Percentiles rank a stretch among this genome's conserved stretches.
phyloP scores from a whole-genome alignment of 2,329 filamentous ascomycete genomes.

The Clonostachys byssicola region DNA sequence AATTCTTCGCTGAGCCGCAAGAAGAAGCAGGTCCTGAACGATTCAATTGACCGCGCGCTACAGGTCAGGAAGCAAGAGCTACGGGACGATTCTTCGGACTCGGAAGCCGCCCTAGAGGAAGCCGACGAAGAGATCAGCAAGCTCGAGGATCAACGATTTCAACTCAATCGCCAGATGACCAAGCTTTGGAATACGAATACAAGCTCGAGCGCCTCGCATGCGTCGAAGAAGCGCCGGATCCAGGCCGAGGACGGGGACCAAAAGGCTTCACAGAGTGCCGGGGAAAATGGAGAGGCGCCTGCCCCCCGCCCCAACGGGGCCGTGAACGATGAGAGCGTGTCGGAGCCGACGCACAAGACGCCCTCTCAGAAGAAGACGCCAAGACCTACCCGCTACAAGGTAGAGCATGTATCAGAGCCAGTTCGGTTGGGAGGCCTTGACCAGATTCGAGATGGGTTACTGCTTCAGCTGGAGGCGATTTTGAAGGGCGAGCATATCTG shows the following conservation, averaged over 20 bases:
- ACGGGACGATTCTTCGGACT: slow-evolving; percentile 49
- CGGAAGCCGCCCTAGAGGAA: slow-evolving; percentile 42
- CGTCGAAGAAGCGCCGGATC: slow-evolving; percentile 24
- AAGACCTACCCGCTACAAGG: slow-evolving; percentile 19
- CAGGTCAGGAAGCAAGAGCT: slow-evolving; percentile 65
- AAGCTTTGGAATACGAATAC: slow-evolving; percentile 26
- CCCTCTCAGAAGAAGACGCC: slow-evolving; percentile 18
- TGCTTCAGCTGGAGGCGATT: neutral
- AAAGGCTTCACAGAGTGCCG: slow-evolving; percentile 1
- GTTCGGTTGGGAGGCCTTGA: slow-evolving; percentile 20
- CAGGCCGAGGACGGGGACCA: slow-evolving; percentile 17
- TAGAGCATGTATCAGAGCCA: slow-evolving; percentile 16
- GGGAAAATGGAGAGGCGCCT: slow-evolving; percentile 5
- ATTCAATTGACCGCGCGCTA: slow-evolving; percentile 79
- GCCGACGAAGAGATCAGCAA: slow-evolving; percentile 14
- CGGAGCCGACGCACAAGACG: slow-evolving; percentile 12
- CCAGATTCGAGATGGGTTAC: slow-evolving; percentile 7
- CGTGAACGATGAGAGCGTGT: slow-evolving; percentile 9
- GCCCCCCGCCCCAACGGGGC: slow-evolving; percentile 7
- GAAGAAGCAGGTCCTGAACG: slow-evolving; percentile 77
- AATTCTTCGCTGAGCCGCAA: slow-evolving; percentile 83
- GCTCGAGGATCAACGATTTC: slow-evolving; percentile 26
- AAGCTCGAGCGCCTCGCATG: slow-evolving; percentile 7
- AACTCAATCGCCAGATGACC: slow-evolving; percentile 35
- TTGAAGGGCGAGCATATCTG: neutral